Evolutionary conservation across 2,329 filamentous ascomycete species (phyloP), one percentile per base, ranked within the genome.

Genomic region (Monilinia vaccinii-corymbosi): DNA sequence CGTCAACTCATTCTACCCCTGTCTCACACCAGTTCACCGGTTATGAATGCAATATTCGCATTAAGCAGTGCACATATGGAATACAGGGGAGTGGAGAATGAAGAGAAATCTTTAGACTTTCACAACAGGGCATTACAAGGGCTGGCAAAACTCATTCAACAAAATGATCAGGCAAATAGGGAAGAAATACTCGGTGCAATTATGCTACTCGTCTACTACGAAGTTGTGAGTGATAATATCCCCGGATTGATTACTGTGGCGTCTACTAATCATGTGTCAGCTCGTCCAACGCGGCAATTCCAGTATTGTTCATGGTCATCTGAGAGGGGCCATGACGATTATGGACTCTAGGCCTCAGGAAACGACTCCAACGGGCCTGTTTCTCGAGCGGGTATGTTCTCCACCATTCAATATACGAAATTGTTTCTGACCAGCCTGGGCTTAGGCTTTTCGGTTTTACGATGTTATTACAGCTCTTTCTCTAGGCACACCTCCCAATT

Each of bases 31-130:
- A 82, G 80, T 67, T 74, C 75, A 0, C 78, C 81, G 0, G 79
- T 96, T 4, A 87, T 89, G 71, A 89, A 94, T 69, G 90, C 91
- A 13, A 87, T 96, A 62, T 91, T 89, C 60, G 91, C 91, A 1
- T 76, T 96, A 6, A 84, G 91, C 0, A 89, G 88, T 60, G 93
- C 91, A 61, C 94, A 96, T 71, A 76, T 95, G 61, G 88, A 93
- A 60, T 90, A 81, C 51, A 75, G 81, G 28, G 80, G 80, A 1
- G 73, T 82, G 9, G 73, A 78, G 23, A 79, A 78, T 28, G 63
- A 66, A 55, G 81, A 85, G 65, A 80, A 78, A 65, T 83, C 82
- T 40, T 71, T 83, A 1, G 78, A 78, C 61, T 84, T 84, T 64
- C 83, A 86, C 64, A 83, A 80, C 62, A 75, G 77, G 66, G 82